Percentiles rank a stretch among this genome's conserved stretches.
phyloP scores from a whole-genome alignment of 2,329 filamentous ascomycete genomes.

The Clarireedia hainanense region DNA sequence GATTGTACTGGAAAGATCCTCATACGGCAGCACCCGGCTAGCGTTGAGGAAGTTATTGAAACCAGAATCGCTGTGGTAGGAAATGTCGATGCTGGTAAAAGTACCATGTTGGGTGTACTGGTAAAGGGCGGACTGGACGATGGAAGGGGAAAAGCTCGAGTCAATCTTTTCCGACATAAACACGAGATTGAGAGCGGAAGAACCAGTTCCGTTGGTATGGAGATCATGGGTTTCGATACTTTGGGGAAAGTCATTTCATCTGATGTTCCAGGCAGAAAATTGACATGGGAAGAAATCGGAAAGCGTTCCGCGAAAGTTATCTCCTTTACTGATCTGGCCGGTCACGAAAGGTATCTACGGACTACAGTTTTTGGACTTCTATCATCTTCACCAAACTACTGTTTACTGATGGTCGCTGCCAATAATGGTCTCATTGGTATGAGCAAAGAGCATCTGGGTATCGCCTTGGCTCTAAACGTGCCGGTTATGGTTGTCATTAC shows the following conservation, averaged over 20 bases:
- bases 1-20: constrained; percentile 76
- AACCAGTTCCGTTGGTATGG: constrained; percentile 96
- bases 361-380: constrained; percentile 95
- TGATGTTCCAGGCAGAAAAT: constrained; percentile 71
- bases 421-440: constrained; percentile 97
- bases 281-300: constrained; percentile 97
- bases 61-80: constrained; percentile 94
- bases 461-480: constrained; percentile 88
- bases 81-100: constrained; percentile 96
- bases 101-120: constrained; percentile 88
- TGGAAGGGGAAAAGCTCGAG: constrained; percentile 83
- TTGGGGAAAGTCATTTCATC: constrained; percentile 75
- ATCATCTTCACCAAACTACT: constrained; percentile 94
- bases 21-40: constrained; percentile 65
- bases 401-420: constrained; percentile 93
- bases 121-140: constrained; percentile 95
- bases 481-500: constrained; percentile 97
- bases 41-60: constrained; percentile 84
- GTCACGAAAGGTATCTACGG: constrained; percentile 88
- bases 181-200: constrained; percentile 94
- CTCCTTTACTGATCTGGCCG: constrained; percentile 89
- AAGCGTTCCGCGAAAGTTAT: constrained; percentile 94
- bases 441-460: constrained; percentile 96
- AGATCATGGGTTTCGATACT: constrained; percentile 96
- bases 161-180: constrained; percentile 96